Conservation (phyloP, 352 stramenopile species). For the Blastocystis sp. region DNA sequence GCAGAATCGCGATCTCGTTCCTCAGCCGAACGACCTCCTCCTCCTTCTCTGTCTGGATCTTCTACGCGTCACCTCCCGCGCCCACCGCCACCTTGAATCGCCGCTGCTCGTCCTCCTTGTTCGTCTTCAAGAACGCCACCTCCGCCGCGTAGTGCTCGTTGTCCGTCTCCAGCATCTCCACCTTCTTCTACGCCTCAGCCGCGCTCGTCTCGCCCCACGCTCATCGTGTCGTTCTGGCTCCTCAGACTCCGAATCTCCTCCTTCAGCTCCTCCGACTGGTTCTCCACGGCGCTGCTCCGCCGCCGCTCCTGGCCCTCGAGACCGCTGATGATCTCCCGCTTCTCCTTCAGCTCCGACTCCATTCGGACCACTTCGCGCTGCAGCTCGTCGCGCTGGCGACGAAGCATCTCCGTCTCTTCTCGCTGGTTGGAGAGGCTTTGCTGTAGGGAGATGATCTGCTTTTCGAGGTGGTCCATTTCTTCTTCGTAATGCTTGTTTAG, state of each 20-base stretch:
- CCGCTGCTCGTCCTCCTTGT: neutral
- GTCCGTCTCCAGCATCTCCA: slow-evolving; percentile 28
- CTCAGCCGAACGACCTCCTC: neutral
- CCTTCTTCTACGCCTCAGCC: neutral
- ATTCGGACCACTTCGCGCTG: slow-evolving; percentile 16
- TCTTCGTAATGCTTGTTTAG: slow-evolving; percentile 2
- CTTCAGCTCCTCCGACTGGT: neutral
- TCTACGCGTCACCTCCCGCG: neutral
- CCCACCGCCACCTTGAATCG: neutral
- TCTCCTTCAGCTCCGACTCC: neutral
- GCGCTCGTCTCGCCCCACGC: neutral
- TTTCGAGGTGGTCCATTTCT: slow-evolving; percentile 13
- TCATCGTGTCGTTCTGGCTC: neutral
- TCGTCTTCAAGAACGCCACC: slow-evolving; percentile 29
- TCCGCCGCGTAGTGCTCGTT: slow-evolving; percentile 12
- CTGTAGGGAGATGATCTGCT: neutral
- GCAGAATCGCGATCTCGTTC: slow-evolving; percentile 12
- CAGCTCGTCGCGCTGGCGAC: slow-evolving; percentile 42
- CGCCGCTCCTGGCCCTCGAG: slow-evolving; percentile 23
- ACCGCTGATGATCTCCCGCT: slow-evolving; percentile 1
- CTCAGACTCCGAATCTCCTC: neutral
- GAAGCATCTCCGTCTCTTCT: slow-evolving; percentile 28
- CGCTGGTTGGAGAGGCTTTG: neutral
- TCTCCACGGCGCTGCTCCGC: neutral
- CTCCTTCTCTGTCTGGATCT: neutral